Evolutionary conservation across 2,329 filamentous ascomycete genomes (phyloP), one percentile per base, ranked within the genome.

Genomic region (Harringtonia aguacate): DNA sequence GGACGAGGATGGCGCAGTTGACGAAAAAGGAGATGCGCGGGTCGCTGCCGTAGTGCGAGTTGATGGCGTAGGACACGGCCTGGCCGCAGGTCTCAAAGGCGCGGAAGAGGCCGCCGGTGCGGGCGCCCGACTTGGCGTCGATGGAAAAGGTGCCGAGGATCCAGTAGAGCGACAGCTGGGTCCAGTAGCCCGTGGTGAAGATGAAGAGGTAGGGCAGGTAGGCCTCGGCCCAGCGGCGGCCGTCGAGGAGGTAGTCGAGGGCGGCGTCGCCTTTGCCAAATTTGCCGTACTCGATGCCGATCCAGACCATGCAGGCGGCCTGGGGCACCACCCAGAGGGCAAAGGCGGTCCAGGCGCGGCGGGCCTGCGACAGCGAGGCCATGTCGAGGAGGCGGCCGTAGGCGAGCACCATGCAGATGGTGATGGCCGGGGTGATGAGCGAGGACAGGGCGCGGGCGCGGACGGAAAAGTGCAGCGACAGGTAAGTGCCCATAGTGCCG

Each of bases 1-100:
- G 21, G 8, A n/a, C 39, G 12, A 34, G 22, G n/a, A 41, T 20
- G 20, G 39, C 39, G 18, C 39, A 41, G 39, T 41, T 41, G 20
- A 41, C 39, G 15, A 33, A 41, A 17, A 41, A 41, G 20, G 39
- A 30, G 14, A 18, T 41, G 14, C 39, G 39, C 15, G 39, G 39
- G 21, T 41, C 39, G 30, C 39, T 34, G 20, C 39, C 39, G 20
- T 41, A 41, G 22, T 36, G 21, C 9, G 39, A 43, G 41, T 39
- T 44, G 36, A 44, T 44, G n/a, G 28, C 41, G 17, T 44, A 44
- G 15, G 41, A 44, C 8, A 44, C 30, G 20, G 41, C 41, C 41
- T 44, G 41, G 35, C 41, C 41, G 21, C n/a, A 20, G 5, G 41
- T 44, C 41, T 44, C 41, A 31, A 31, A 44, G 29, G 41, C 27